These are phyloP conservation scores for Camellia sinensis DNA, from an alignment of 148 eudicot genomes.

Conservation along the genomic window DNA sequence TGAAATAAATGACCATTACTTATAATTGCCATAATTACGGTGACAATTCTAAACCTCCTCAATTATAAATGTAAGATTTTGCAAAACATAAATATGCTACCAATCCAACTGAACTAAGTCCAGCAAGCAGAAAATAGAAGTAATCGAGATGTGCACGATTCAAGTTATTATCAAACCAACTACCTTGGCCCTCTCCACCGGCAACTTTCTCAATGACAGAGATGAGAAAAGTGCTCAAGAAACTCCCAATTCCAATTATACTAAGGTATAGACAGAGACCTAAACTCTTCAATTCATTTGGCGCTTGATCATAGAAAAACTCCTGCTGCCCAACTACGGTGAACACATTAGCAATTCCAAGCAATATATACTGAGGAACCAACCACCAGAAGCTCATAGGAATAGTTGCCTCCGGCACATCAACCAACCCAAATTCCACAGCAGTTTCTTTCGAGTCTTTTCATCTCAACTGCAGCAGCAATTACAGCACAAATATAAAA, in stretches of 20 bases:
- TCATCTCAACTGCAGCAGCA: conserved; percentile 28
- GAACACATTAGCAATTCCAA: conserved; percentile 42
- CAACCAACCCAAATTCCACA: conserved; percentile 19
- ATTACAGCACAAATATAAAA: conserved; percentile 19
- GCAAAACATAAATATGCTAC: conserved; percentile 19
- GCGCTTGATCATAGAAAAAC: conserved; percentile 42
- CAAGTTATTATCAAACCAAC: conserved; percentile 60
- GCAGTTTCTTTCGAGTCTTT: conserved; percentile 23
- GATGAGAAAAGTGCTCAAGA: conserved; percentile 33
- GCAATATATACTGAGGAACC: conserved; percentile 34
- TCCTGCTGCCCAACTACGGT: conserved; percentile 44
- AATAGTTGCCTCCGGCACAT: conserved; percentile 21
- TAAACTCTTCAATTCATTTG: conserved; percentile 33
- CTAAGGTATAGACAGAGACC: conserved; percentile 36
- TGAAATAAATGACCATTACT: neutral
- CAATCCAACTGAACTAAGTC: conserved; percentile 18
- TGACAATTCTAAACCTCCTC: too few species aligned
- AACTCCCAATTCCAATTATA: conserved; percentile 38
- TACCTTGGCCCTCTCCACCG: conserved; percentile 21
- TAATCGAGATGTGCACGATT: conserved; percentile 59
- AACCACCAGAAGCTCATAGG: conserved; percentile 32
- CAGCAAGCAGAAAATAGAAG: conserved; percentile 56
- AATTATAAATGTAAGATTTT: conserved; percentile 17
- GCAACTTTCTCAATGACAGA: conserved; percentile 25
- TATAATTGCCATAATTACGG: too few species aligned